Evolutionary conservation across 257 asterid species (phyloP).

Genomic region (Plantago elongata): DNA sequence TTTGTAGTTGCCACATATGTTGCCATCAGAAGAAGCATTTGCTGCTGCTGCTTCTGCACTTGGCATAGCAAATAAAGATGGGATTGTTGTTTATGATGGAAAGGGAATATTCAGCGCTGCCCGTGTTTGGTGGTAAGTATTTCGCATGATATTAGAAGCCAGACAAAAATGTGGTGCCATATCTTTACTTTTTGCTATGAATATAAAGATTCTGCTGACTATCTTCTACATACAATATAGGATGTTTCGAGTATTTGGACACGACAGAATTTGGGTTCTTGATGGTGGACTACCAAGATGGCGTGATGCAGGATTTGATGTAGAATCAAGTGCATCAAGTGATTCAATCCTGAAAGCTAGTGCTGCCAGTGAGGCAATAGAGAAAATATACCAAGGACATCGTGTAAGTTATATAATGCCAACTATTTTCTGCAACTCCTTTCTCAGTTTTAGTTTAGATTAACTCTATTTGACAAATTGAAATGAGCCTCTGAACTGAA

Average conservation of each 20-base stretch:
- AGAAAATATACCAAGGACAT: conserved; percentile 76
- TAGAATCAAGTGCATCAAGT: conserved; percentile 95
- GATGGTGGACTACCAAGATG: conserved; percentile 94
- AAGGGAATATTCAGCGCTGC: conserved; percentile 98
- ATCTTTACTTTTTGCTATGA: background rate
- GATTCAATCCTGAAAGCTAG: conserved; percentile 95
- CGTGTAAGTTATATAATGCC: conserved; percentile 27
- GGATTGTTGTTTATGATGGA: conserved; percentile 90
- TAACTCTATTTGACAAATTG: background rate
- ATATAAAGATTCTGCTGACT: conserved; percentile 15
- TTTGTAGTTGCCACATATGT: conserved; percentile 91
- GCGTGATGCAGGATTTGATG: conserved; percentile 80
- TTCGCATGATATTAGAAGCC: conserved; percentile 6
- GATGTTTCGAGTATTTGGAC: conserved; percentile 99
- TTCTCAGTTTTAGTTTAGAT: conserved; percentile 7
- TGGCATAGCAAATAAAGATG: conserved; percentile 87
- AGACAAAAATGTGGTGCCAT: conserved; percentile 4
- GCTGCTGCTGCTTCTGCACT: conserved; percentile 98
- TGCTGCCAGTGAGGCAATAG: conserved; percentile 98
- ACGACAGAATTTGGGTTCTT: conserved; percentile 86
- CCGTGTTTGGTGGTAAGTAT: conserved; percentile 98
- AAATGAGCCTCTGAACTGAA: conserved; percentile 2
- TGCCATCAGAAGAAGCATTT: conserved; percentile 96
- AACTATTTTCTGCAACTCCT: background rate
- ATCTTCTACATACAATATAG: conserved; percentile 39